Evolutionary conservation across 192 early-diverging fungal genomes (phyloP), one percentile per base, ranked within the genome.

Genomic region (Backusella australiensis): DNA sequence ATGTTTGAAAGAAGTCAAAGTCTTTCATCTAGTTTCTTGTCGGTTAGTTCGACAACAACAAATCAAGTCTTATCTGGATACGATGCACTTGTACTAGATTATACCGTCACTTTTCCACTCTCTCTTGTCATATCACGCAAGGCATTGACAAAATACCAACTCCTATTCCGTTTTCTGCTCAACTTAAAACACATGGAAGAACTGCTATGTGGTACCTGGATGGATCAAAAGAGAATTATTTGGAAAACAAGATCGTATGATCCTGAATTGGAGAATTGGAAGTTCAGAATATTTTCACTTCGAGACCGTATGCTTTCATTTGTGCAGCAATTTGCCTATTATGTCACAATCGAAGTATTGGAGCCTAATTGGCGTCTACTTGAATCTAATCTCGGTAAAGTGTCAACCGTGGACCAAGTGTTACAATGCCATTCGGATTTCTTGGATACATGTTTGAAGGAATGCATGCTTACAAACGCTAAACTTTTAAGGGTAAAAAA

Each of bases 281-380:
- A 90, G 65, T 86, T 89, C 8, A 86, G 90, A 29, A 86, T 96
- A 26, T 91, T 88, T 76, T 88, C 90, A 8, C 82, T 96, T 21
- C 90, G 96, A 38, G 89, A 88, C 39, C 91, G 90, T 41, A 98
- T 99, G 90, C 79, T 97, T 38, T 88, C 92, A n/a, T 96, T 95
- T 84, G 87, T 98, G 17, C 96, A 97, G 73, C 94, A 97, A 80
- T 92, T 97, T 79, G 81, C 95, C 77, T 94, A 94, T 80, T 97
- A 96, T 77, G 87, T 93, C 42, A 93, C 92, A 71, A 95, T 90
- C 74, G 96, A 99, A 79, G 96, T 98, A 7, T 86, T 99, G 56
- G 97, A 98, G 78, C 96, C 95, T 35, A 91, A 94, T 75, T 98
- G 95, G 94, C 78, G 78, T n/a, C 76, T 76, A 29, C 85, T 99